Conservation (phyloP, 495 filamentous ascomycete genomes). For the Neurospora tetraspora region DNA sequence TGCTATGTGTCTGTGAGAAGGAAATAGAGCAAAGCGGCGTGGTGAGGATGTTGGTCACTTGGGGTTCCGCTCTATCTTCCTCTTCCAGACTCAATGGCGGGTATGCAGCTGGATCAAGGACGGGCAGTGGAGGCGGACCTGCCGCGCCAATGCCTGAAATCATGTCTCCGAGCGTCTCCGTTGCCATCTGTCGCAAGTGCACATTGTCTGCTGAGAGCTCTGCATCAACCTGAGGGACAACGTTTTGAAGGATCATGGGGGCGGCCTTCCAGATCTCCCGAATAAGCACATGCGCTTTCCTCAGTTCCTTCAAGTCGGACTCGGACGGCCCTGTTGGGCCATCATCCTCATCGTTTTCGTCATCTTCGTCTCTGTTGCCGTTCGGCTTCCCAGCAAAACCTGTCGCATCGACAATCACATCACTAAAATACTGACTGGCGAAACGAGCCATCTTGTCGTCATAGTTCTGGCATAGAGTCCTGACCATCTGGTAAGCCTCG, state of each 20-base stretch:
- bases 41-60: constrained; percentile 52
- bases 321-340: constrained; percentile 53
- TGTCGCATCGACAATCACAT: constrained; percentile 85
- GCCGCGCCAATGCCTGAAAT: constrained; percentile 83
- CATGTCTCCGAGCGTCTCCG: constrained; percentile 90
- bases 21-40: constrained; percentile 74
- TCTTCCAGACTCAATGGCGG: constrained; percentile 61
- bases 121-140: constrained; percentile 62
- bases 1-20: constrained; percentile 68
- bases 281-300: constrained; percentile 80
- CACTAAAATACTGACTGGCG: constrained; percentile 93
- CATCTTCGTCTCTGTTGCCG: constrained; percentile 43
- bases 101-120: constrained; percentile 70
- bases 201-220: constrained; percentile 86
- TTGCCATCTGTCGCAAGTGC: constrained; percentile 74
- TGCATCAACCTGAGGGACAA: constrained; percentile 87
- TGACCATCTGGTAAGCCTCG: constrained; percentile 91
- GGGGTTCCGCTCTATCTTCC: constrained; percentile 33
- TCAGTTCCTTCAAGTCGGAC: constrained; percentile 75
- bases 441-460: constrained; percentile 89
- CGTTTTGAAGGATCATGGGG: constrained; percentile 79
- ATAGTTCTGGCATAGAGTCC: constrained; percentile 81
- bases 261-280: constrained; percentile 92
- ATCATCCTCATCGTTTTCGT: constrained; percentile 62
- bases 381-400: constrained; percentile 39